Conservation (phyloP, 352 stramenopile genomes). For the Aphanomyces invadans region DNA sequence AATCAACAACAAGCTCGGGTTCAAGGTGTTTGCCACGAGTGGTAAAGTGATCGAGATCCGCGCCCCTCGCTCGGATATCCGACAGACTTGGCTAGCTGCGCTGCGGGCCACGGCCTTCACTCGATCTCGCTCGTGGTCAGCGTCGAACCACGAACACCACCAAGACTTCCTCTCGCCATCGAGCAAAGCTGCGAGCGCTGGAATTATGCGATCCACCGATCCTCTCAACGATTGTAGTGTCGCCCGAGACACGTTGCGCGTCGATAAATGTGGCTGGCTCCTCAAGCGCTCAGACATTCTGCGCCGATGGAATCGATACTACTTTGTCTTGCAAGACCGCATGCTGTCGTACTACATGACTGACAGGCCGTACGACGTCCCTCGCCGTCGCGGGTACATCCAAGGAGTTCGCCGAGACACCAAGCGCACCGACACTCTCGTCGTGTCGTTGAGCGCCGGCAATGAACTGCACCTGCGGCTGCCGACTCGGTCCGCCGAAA, state of each 20-base stretch:
- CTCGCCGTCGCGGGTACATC: constrained; percentile 52
- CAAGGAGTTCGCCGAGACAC: constrained; percentile 28
- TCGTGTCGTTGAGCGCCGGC: background rate
- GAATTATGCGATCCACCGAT: background rate
- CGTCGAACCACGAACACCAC: background rate
- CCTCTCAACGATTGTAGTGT: background rate
- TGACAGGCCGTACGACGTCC: constrained; percentile 69
- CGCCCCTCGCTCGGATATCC: constrained; percentile 46
- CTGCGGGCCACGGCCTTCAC: constrained; percentile 52
- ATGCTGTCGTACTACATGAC: constrained; percentile 69
- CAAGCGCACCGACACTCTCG: background rate
- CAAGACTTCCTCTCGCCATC: background rate
- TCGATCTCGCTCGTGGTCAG: constrained; percentile 58
- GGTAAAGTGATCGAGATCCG: constrained; percentile 64
- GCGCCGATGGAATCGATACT: constrained; percentile 55
- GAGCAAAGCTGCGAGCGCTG: background rate
- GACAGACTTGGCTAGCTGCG: constrained; percentile 56
- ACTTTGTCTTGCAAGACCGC: constrained; percentile 61
- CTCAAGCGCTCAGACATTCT: constrained; percentile 53
- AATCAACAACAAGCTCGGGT: constrained; percentile 41
- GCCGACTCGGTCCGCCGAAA: background rate
- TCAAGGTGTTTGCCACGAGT: constrained; percentile 61
- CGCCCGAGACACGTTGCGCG: constrained; percentile 31
- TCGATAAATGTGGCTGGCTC: constrained; percentile 58
- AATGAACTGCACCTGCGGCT: background rate